Evolutionary conservation across 495 filamentous ascomycete species (phyloP), one percentile per base, ranked within the genome.

Genomic region (Xylaria sp.): DNA sequence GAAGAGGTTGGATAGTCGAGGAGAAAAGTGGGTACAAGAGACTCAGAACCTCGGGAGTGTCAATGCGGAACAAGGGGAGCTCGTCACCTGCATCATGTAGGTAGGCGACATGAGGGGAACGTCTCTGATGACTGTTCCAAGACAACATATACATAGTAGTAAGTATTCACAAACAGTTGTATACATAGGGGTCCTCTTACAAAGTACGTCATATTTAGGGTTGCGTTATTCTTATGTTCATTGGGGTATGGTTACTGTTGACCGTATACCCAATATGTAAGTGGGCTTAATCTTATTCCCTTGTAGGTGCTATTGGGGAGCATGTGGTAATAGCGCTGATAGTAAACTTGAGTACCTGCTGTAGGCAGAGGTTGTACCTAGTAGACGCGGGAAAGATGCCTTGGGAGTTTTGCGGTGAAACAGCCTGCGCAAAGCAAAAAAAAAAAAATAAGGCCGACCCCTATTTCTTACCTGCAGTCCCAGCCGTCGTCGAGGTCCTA

Each of bases 371-470:
- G 4, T 4, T 37, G 35, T 37, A 37, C 35, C 35, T 19, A 15
- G 12, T 5, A 46, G 44, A 46, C 5, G 19, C 14, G 29, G 57
- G 15, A 37, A 24, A 59, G 65, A 21, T 29, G 37, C 50, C 24
- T 59, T 29, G 59, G 72, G 70, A 31, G 26, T 21, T 21, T 24
- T 53, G 68, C 73, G 72, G 65, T 71, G 70, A 78, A 74, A 70
- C 40, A 70, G 9, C 41, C 48, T 35, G 63, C 41, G 33, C 73
- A 73, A 74, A 57, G 71, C 74, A 75, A 59, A 69, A 78, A 74
- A 75, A 72, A 75, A 59, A 69, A 78, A 74, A 75, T 73, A 72
- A 67, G 61, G 76, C 74, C 69, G 55, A 68, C 61, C 68, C 67
- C 68, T 64, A 50, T 61, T 70, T 62, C 68, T 50, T 50, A 43